Conservation (phyloP, 805 yeast species). For the Ogataea nitratoaversa region DNA sequence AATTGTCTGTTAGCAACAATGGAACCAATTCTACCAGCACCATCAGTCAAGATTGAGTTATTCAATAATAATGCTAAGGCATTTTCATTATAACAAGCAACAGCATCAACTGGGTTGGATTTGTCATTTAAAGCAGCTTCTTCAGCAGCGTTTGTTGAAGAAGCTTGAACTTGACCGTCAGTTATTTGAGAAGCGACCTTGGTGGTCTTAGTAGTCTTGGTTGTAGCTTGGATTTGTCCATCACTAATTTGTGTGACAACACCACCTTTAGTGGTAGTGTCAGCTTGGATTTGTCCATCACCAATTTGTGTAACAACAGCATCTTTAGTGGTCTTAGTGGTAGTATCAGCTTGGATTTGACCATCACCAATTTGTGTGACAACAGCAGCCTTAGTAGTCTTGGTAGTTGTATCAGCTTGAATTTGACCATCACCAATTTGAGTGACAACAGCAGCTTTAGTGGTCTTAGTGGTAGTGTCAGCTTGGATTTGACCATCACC, state of each 20-base stretch:
- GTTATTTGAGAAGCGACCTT: constrained; percentile 34
- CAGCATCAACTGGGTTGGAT: constrained; percentile 26
- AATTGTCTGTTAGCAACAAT: constrained; percentile 62
- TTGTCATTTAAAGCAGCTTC: constrained; percentile 28
- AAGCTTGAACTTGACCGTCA: constrained; percentile 42
- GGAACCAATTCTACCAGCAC: constrained; percentile 50
- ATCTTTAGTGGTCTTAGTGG: constrained; percentile 25
- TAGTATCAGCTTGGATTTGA: constrained; percentile 40
- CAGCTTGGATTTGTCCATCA: constrained; percentile 25
- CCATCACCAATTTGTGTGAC: constrained; percentile 49
- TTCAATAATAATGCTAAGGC: constrained; percentile 42
- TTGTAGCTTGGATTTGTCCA: constrained; percentile 33
- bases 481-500: constrained; percentile 41
- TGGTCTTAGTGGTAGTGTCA: constrained; percentile 28
- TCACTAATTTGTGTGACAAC: constrained; percentile 40
- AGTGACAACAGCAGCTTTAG: constrained; percentile 39
- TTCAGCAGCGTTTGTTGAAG: constrained; percentile 23
- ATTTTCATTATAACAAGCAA: constrained; percentile 34
- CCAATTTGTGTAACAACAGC: constrained; percentile 30
- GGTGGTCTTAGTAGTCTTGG: constrained; percentile 31
- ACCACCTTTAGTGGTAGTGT: constrained; percentile 25
- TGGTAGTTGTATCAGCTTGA: constrained; percentile 41
- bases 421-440: constrained; percentile 64
- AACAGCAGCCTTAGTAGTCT: constrained; percentile 24
- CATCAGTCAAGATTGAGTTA: constrained; percentile 39